A percentile compares a stretch with the other conserved stretches of the same genome.
These are phyloP conservation scores for Neonectria hederae DNA, from an alignment of 2,329 filamentous ascomycete species.

Conservation along the genomic window DNA sequence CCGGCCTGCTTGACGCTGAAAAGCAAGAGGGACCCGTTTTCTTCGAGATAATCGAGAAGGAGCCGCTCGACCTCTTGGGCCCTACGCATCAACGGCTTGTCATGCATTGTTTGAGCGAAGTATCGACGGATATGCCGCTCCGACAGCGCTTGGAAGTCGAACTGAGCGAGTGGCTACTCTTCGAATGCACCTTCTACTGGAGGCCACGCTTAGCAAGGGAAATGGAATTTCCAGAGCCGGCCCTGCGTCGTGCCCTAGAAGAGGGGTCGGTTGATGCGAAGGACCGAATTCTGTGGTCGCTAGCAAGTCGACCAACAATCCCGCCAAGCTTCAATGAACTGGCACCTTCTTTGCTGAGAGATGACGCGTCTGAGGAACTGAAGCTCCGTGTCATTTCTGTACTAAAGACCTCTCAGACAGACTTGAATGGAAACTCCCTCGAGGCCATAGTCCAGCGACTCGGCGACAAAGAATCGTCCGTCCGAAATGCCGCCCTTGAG, in stretches of 20 bases:
- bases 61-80: constrained; percentile 50
- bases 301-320: background rate
- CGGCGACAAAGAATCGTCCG: background rate
- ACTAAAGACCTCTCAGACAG: background rate
- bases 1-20: constrained; percentile 47
- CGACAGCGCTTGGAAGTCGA: background rate
- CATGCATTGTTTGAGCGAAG: constrained; percentile 51
- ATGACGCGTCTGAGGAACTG: background rate
- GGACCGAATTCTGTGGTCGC: background rate
- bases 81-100: constrained; percentile 50
- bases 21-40: constrained; percentile 31
- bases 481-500: background rate
- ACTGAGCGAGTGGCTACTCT: background rate
- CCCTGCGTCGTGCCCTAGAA: background rate
- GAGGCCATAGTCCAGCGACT: background rate
- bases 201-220: background rate
- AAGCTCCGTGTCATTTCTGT: too few species aligned
- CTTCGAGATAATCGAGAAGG: constrained; percentile 44
- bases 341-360: background rate
- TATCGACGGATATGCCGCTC: background rate
- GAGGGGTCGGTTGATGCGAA: background rate
- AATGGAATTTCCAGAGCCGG: constrained; percentile 1
- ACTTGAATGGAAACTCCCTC: background rate
- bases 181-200: background rate
- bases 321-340: background rate